A percentile compares a stretch with the other conserved stretches of the same genome.
These are phyloP conservation scores for Fusarium irregulare DNA, from an alignment of 2,329 filamentous ascomycete genomes.

Conservation along the genomic window DNA sequence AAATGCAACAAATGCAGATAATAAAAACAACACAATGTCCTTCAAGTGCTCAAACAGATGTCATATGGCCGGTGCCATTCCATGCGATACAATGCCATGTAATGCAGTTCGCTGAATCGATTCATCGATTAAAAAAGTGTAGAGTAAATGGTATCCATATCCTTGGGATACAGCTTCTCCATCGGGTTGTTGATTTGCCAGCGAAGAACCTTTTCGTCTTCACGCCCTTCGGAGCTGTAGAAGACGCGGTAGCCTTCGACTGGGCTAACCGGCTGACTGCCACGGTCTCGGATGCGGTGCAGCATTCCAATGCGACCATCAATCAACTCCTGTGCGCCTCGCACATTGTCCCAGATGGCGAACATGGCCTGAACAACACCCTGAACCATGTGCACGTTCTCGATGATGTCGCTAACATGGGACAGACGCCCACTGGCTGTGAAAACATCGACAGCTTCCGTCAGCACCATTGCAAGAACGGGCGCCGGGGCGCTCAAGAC, in stretches of 20 bases:
- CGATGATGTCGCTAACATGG: constrained; percentile 63
- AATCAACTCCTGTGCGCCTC: constrained; percentile 62
- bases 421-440: constrained; percentile 67
- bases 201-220: constrained; percentile 44
- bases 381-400: constrained; percentile 64
- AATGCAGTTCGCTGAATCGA: neutral
- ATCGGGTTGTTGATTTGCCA: constrained; percentile 54
- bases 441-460: constrained; percentile 74
- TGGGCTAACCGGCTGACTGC: constrained; percentile 44
- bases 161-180: constrained; percentile 51
- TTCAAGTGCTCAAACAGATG: constrained; percentile 10
- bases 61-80: neutral
- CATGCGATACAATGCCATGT: neutral
- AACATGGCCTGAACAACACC: constrained; percentile 67
- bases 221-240: constrained; percentile 43
- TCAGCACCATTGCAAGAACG: constrained; percentile 70
- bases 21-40: constrained; percentile 5
- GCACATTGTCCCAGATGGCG: constrained; percentile 69
- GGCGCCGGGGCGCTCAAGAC: constrained; percentile 63
- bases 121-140: constrained; percentile 37
- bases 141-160: constrained; percentile 54
- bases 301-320: constrained; percentile 52
- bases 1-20: constrained; percentile 32
- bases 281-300: constrained; percentile 50
- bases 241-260: constrained; percentile 49